Base-by-base conservation (phyloP, 495 filamentous ascomycete genomes). In the Podospora australis region DNA sequence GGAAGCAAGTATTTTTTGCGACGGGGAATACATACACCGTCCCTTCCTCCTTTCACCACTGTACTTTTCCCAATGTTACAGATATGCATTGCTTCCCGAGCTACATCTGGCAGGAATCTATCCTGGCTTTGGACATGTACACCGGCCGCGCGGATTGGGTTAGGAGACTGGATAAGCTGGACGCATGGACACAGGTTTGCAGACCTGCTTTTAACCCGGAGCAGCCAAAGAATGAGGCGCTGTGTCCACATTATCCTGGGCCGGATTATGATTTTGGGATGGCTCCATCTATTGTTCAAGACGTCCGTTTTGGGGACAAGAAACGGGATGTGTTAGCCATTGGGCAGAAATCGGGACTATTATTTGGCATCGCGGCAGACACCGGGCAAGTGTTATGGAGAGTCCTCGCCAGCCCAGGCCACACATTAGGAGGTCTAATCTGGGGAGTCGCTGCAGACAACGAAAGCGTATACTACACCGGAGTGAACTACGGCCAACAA, bases 211-310 rank as follows among this genome's bases (percentile, higher is more conserved):
- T 46, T n/a, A 30, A 36, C 0, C 49, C 56, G 23, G n/a, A n/a
- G n/a, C n/a, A n/a, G n/a, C n/a, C n/a, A n/a, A 17, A 14, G 3
- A 58, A 62, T 34, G 26, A 25, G 20, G 44, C 56, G 9, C 26
- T 56, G 20, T 71, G 69, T 56, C 61, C 64, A 1, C 16, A 56
- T 3, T 52, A 39, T n/a, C 64, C 66, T 1, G 69, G 70, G 10
- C 48, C 50, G 21, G 66, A 73, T 52, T 54, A 59, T 16, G 64
- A 71, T 41, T 73, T 73, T 35, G 70, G 64, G 2, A 73, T 73
- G 61, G 70, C 70, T 23, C 70, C 70, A 2, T 25, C 61, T 3
- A 67, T 65, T 39, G 56, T 73, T 1, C 60, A 56, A 3, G 56
- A 28, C 21, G 26, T 24, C 19, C n/a, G n/a, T n/a, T n/a, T n/a